Base-by-base conservation (phyloP, 1,284 basidiomycete genomes). In the Apiotrichum mycotoxinovorans region DNA sequence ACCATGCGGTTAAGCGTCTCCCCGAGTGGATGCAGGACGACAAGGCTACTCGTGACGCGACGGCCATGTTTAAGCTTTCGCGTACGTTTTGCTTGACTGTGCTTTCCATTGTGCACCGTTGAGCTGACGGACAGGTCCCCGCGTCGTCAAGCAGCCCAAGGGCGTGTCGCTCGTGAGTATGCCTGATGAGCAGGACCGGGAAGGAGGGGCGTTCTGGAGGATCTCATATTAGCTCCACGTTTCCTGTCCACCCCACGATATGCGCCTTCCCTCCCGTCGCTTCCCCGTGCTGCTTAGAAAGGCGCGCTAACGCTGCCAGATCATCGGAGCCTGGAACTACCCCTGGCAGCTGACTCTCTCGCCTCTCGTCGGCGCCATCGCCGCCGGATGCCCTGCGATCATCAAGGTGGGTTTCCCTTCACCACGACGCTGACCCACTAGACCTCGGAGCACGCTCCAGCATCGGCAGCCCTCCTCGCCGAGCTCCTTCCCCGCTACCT, bases 401-500 rank as follows among this genome's bases (percentile, higher is more conserved):
- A 56, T 92, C 65, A 94, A 94, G 65, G 73, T 70, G n/a, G 52
- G 69, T 61, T 5, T 22, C 8, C 4, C 3, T 23, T n/a, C n/a
- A 4, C 3, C 1, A 11, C 2, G 11, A 27, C 3, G 18, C 27
- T 34, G n/a, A 46, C 30, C 27, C 30, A 30, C 2, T 30, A 77
- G 76, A 87, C 88, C 0, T 89, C 91, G 0, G 93, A 96, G 72
- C 79, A 86, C n/a, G 80, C 85, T 0, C 83, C 86, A 0, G 81
- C 85, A 10, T 81, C 82, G 2, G 85, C 85, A 23, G 77, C 83
- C 25, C 80, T 95, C 12, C 72, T 93, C 17, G 82, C 86, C 0
- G 85, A 89, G 65, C 83, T 95, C 4, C 57, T 91, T 18, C 85
- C 85, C 4, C 85, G 88, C 69, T 95, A 97, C 70, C 73, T 97